A percentile compares a stretch with the other conserved stretches of the same genome.
phyloP scores from a whole-genome alignment of 345 rosid species.

The Eucalyptus pauciflora region DNA sequence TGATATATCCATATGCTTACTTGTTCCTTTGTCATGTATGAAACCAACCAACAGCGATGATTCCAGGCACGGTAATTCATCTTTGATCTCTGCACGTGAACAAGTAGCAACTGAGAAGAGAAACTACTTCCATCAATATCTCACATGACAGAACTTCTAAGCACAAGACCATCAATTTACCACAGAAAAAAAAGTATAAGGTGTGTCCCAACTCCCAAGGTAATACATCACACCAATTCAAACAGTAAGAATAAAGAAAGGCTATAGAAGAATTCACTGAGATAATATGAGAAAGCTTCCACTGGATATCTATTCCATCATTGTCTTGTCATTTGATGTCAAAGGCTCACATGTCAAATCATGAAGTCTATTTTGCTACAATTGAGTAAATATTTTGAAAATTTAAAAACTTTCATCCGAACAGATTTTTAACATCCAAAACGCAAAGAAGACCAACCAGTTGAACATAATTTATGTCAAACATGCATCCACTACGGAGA shows the following conservation, averaged over 20 bases:
- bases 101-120: background rate
- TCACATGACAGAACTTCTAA: background rate
- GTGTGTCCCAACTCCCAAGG: background rate
- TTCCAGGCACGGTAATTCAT: conserved; percentile 99
- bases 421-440: background rate
- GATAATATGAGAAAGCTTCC: background rate
- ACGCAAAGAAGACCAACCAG: background rate
- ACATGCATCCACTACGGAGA: background rate
- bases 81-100: conserved; percentile 63
- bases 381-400: background rate
- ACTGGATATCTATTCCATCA: background rate
- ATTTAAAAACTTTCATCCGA: background rate
- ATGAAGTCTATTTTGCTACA: background rate
- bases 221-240: background rate
- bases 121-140: background rate
- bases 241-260: background rate
- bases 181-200: background rate
- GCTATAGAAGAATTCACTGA: background rate
- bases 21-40: conserved; percentile 66
- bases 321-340: background rate
- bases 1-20: conserved; percentile 9
- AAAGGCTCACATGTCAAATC: background rate
- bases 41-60: conserved; percentile 96
- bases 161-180: background rate
- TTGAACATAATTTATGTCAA: background rate